These are phyloP conservation scores for Tirmania nivea DNA, from an alignment of 495 filamentous ascomycete genomes.

Conservation along the genomic window DNA sequence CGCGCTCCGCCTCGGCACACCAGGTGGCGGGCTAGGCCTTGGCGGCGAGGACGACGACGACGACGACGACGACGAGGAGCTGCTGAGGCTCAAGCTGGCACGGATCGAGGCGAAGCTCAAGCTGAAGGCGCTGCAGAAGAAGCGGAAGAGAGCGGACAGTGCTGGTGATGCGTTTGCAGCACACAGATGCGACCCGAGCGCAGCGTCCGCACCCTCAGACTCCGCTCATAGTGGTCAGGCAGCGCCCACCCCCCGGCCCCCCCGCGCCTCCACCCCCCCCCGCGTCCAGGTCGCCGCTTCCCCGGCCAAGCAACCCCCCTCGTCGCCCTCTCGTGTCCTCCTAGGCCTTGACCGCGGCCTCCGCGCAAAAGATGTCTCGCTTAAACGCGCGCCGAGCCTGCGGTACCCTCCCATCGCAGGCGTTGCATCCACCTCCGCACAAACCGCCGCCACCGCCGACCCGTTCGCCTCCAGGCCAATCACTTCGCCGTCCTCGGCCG, in stretches of 20 bases:
- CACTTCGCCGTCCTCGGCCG: no score
- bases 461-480: neutral
- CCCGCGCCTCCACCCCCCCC: constrained; percentile 21
- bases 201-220: no score
- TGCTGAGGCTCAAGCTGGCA: constrained; percentile 55
- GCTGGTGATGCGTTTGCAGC: neutral
- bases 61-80: constrained; percentile 63
- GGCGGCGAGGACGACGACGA: constrained; percentile 23
- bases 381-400: constrained; percentile 46
- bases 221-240: no score
- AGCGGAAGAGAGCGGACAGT: constrained; percentile 21
- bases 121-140: constrained; percentile 59
- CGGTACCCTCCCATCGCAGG: constrained; percentile 1
- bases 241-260: constrained; percentile 3
- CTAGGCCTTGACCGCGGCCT: constrained; percentile 82
- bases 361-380: constrained; percentile 59
- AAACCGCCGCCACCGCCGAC: neutral
- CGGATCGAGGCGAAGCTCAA: constrained; percentile 74
- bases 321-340: constrained; percentile 56
- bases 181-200: no score
- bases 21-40: no score
- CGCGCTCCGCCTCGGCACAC: no score
- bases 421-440: constrained; percentile 6
- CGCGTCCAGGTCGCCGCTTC: constrained; percentile 63
- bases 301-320: constrained; percentile 33